Evolutionary conservation across 208 protist species (phyloP), one percentile per base, ranked within the genome.

Genomic region (Porcisia hertigi): DNA sequence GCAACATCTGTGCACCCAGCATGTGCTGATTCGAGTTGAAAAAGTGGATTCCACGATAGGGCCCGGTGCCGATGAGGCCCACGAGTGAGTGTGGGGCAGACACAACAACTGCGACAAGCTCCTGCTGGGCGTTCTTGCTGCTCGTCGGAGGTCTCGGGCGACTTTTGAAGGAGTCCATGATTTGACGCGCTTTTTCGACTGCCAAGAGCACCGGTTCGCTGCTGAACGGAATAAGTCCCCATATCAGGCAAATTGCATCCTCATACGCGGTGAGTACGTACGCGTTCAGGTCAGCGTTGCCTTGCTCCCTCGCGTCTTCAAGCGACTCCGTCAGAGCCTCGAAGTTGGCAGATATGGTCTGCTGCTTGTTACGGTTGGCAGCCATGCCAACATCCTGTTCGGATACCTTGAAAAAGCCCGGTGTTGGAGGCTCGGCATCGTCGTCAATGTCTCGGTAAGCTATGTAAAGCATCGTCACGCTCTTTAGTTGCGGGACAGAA

Each of bases 391-490:
- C 65, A 36, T 69, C 72, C 39, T 73, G 69, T 14, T 43, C 20
- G 52, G 49, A 41, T 11, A 9, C 43, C 0, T 12, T 52, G 34
- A 62, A 67, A 2, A 20, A 52, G 14, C 9, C 52, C 47, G 20
- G 0, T 30, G 36, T 2, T 20, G 45, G 9, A 7, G 64, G 58
- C 16, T 62, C 45, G 20, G 20, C 49, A 41, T 74, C 77, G 54
- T 73, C 63, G 72, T 81, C 82, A 69, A 84, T 82, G 71, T 91
- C 85, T 36, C 87, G 83, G 74, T 84, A 91, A 59, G 83, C 89
- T n/a, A 94, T 60, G 79, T 90, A 94, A 25, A 94, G 83, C 77
- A 89, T 78, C 54, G 89, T 94, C 54, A 94, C 75, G 25, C 83
- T 91, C 77, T 87, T 89, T n/a, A 87, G 74, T 78, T 87, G 84